Base-by-base conservation (phyloP, 768 basidiomycete species). In the Panellus pusillus region DNA sequence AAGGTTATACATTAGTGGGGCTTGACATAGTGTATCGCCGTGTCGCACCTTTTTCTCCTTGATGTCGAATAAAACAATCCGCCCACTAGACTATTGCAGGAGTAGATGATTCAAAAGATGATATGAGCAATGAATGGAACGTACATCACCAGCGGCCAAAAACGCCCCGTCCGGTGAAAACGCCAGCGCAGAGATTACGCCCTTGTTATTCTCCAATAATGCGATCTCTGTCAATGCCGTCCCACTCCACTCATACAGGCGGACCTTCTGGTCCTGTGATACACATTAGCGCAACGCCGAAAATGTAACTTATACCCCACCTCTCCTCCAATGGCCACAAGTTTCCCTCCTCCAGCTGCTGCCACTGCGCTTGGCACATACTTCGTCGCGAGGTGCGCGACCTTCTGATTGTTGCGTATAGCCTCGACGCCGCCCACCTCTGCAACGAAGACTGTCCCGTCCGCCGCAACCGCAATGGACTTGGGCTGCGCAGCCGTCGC, bases 61-160 rank as follows among this genome's bases (percentile, higher is more conserved):
- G 11, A 84, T 83, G 60, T 92, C 84, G 68, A 86, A 91, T 15
- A 97, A 75, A 18, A 86, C 73, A 50, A 98, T 82, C 68, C 88
- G 88, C 18, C 95, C 95, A 29, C 77, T 80, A 3, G 90, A 84
- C 92, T 96, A 59, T 17, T 17, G 24, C 36, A 7, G 49, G 29
- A 18, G 61, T 24, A 45, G 49, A 50, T 41, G 32, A n/a, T 29
- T 17, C 8, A 20, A 37, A 18, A 29, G 35, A 38, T 45, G 29
- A 27, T 43, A 27, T 20, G 32, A 44, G 20, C 42, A 50, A 18
- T 43, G 24, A 41, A 41, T 39, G 31, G 20, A n/a, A 79, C 90
- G 70, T 62, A 95, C 93, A 70, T 98, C 93, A 43, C 95, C 96
- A 6, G 86, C 79, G 48, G 89, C 92, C 11, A 98, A 75, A 35